A percentile compares a stretch with the other conserved stretches of the same genome.
Conservation (phyloP, 1,284 basidiomycete genomes). For the Trichosporon sp. region DNA sequence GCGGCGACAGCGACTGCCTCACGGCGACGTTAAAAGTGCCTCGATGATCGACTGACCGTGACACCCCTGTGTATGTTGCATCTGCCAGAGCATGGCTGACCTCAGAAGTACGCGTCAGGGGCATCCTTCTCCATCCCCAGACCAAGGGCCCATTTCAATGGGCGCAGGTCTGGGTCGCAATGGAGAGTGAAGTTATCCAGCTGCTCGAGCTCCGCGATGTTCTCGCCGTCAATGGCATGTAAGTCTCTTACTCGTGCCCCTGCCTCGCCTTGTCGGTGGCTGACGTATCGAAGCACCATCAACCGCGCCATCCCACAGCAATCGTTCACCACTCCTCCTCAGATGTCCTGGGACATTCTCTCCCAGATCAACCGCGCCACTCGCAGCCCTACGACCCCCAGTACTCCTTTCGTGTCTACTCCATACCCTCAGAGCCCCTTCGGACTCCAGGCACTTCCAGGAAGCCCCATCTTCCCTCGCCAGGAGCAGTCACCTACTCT, state of each 20-base stretch:
- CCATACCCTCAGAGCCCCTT: conserved; percentile 22
- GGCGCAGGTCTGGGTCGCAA: conserved; percentile 47
- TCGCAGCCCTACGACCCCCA: conserved; percentile 23
- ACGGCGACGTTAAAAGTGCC: too few species aligned
- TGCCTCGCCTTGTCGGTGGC: not conserved
- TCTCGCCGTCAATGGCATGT: conserved; percentile 45
- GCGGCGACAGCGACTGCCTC: too few species aligned
- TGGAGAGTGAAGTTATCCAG: conserved; percentile 39
- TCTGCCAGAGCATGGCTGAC: conserved; percentile 2
- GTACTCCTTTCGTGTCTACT: conserved; percentile 18
- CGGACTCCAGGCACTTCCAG: conserved; percentile 13
- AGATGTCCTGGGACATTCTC: conserved; percentile 28
- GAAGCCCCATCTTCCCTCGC: conserved; percentile 9
- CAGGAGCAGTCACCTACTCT: conserved; percentile 30
- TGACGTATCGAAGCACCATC: conserved; percentile 27
- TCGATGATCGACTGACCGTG: too few species aligned
- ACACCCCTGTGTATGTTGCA: conserved; percentile 37
- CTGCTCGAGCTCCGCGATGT: conserved; percentile 41
- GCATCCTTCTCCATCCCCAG: conserved; percentile 38
- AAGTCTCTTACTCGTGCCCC: conserved; percentile 26
- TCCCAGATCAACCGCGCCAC: conserved; percentile 21
- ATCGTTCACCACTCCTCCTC: conserved; percentile 23
- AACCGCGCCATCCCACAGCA: conserved; percentile 20
- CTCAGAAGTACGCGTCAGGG: conserved; percentile 37
- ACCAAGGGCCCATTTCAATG: conserved; percentile 37